phyloP scores from a whole-genome alignment of 2,329 filamentous ascomycete species.

The Annulohypoxylon truncatum region DNA sequence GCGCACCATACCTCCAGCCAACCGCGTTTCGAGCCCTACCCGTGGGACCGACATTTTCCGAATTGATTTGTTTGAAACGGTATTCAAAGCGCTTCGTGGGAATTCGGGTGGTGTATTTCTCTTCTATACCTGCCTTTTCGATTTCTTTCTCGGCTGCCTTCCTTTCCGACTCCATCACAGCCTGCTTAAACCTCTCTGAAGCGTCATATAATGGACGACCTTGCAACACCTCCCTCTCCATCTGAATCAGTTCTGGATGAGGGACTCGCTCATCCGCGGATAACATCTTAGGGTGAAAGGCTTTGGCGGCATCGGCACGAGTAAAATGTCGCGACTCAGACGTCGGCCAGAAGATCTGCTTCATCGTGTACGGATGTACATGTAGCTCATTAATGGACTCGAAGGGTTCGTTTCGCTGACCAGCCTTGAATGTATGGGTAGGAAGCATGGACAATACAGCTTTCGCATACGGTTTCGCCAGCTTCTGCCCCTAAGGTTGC shows the following conservation, averaged over 20 bases:
- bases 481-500: constrained; percentile 73
- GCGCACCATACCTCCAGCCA: constrained; percentile 73
- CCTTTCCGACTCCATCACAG: constrained; percentile 55
- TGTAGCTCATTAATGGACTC: constrained; percentile 74
- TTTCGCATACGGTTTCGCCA: constrained; percentile 80
- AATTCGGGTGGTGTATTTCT: constrained; percentile 58
- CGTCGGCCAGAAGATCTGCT: constrained; percentile 73
- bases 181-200: constrained; percentile 54
- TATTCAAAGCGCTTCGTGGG: constrained; percentile 69
- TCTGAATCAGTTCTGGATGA: constrained; percentile 69
- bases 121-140: constrained; percentile 49
- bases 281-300: constrained; percentile 70
- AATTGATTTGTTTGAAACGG: constrained; percentile 69
- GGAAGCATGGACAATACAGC: constrained; percentile 86
- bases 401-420: constrained; percentile 60
- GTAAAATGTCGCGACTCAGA: constrained; percentile 73
- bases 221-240: constrained; percentile 61
- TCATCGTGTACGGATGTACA: constrained; percentile 69
- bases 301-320: constrained; percentile 72
- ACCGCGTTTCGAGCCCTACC: constrained; percentile 64
- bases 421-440: constrained; percentile 67
- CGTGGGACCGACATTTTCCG: constrained; percentile 65
- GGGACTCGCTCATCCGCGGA: constrained; percentile 71
- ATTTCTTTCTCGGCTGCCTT: constrained; percentile 56
- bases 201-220: constrained; percentile 55